Conservation (phyloP, 2,329 filamentous ascomycete species). For the Trichoderma asperellum region DNA sequence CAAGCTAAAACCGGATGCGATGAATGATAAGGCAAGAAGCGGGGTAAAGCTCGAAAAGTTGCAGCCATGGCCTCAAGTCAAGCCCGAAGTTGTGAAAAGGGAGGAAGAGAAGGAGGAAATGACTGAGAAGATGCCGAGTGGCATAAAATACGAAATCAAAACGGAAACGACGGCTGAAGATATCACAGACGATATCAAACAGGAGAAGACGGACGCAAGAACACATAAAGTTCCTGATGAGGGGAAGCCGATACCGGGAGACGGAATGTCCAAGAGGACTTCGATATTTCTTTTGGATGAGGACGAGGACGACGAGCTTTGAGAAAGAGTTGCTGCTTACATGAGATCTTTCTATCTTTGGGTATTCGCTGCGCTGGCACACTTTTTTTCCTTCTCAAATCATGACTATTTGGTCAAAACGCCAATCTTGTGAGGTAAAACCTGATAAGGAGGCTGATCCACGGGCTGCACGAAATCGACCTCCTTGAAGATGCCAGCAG, state of each 20-base stretch:
- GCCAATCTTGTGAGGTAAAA: slow-evolving; percentile 56
- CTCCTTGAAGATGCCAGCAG: slow-evolving; percentile 55
- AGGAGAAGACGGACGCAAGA: slow-evolving; percentile 32
- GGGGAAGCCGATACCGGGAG: slow-evolving; percentile 32
- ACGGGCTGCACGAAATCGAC: slow-evolving; percentile 51
- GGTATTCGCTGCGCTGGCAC: not conserved
- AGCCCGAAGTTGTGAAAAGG: slow-evolving; percentile 17
- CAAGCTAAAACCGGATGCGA: slow-evolving; percentile 10
- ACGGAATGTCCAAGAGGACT: slow-evolving; percentile 36
- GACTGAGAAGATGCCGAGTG: slow-evolving; percentile 24
- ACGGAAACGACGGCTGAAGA: slow-evolving; percentile 17
- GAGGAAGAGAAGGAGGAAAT: not conserved
- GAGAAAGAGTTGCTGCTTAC: slow-evolving; percentile 19
- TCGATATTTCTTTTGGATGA: slow-evolving; percentile 47
- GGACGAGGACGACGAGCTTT: slow-evolving; percentile 47
- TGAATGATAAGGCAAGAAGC: slow-evolving; percentile 23
- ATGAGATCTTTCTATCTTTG: not conserved
- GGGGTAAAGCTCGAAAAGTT: slow-evolving; percentile 14
- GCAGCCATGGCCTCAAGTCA: slow-evolving; percentile 5
- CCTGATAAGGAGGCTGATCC: slow-evolving; percentile 48
- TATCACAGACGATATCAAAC: slow-evolving; percentile 29
- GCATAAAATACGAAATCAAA: slow-evolving; percentile 32
- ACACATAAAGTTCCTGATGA: slow-evolving; percentile 24
- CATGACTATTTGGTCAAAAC: slow-evolving; percentile 54
- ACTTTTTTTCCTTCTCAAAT: not conserved